Conservation (phyloP, 352 stramenopile species). For the Globisporangium cylindrosporum region DNA sequence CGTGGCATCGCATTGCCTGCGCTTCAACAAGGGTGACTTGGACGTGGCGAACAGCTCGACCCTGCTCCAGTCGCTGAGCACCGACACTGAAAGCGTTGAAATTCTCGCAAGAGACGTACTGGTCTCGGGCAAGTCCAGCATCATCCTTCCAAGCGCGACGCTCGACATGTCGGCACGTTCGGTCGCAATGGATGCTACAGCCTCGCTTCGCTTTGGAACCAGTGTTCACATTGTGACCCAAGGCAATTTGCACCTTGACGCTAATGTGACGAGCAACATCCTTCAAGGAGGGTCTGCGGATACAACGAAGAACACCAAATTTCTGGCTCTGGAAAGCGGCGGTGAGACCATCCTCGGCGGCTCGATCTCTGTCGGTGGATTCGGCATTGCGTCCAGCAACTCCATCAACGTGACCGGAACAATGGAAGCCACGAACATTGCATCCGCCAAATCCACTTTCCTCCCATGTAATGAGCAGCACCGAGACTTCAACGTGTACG, state of each 20-base stretch:
- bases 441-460: slow-evolving; percentile 44
- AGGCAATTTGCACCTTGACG: slow-evolving; percentile 49
- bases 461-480: slow-evolving; percentile 47
- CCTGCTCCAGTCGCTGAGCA: slow-evolving; percentile 33
- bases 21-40: slow-evolving; percentile 36
- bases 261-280: slow-evolving; percentile 38
- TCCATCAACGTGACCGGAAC: slow-evolving; percentile 49
- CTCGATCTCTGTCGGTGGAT: slow-evolving; percentile 36
- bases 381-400: slow-evolving; percentile 49
- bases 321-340: slow-evolving; percentile 48
- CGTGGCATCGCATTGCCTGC: slow-evolving; percentile 35
- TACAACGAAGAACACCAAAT: slow-evolving; percentile 26
- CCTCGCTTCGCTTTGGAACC: slow-evolving; percentile 37
- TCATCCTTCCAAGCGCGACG: slow-evolving; percentile 37
- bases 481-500: slow-evolving; percentile 18
- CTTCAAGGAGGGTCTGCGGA: slow-evolving; percentile 6
- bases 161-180: slow-evolving; percentile 37
- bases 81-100: background rate
- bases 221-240: slow-evolving; percentile 40
- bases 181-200: slow-evolving; percentile 54
- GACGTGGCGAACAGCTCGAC: slow-evolving; percentile 47
- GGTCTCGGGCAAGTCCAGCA: slow-evolving; percentile 34
- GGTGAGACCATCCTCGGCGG: slow-evolving; percentile 54
- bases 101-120: slow-evolving; percentile 41
- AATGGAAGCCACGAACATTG: slow-evolving; percentile 40